Conservation (phyloP, 805 yeast species). For the Metschnikowia kofuensis region DNA sequence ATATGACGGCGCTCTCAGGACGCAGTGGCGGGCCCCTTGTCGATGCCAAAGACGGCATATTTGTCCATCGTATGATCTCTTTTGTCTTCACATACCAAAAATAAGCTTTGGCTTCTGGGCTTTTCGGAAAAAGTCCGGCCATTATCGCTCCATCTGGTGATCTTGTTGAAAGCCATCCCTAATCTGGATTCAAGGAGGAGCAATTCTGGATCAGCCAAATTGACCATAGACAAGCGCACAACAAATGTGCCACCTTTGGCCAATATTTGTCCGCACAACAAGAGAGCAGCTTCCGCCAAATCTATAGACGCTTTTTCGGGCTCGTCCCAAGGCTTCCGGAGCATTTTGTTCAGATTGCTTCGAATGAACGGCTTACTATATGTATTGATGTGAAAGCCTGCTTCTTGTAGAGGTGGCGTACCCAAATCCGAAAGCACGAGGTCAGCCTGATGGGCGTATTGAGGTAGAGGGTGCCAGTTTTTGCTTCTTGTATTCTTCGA, state of each 20-base stretch:
- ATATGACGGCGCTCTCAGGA: too few species aligned
- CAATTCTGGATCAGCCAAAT: constrained; percentile 29
- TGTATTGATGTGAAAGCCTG: constrained; percentile 39
- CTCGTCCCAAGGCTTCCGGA: constrained; percentile 25
- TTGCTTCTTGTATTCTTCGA: too few species aligned
- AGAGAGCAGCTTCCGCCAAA: constrained; percentile 39
- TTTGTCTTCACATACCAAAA: constrained; percentile 27
- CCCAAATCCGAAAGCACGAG: constrained; percentile 36
- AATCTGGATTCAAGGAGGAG: constrained; percentile 24
- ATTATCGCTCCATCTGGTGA: constrained; percentile 19
- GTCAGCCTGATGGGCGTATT: constrained; percentile 28
- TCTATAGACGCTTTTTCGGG: constrained; percentile 33
- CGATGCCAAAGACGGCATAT: constrained; percentile 14
- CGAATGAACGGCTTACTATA: constrained; percentile 34
- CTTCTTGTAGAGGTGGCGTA: constrained; percentile 32
- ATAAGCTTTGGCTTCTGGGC: constrained; percentile 19
- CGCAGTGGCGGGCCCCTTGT: neutral
- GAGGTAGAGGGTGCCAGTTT: neutral
- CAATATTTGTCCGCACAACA: constrained; percentile 28
- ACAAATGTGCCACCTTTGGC: constrained; percentile 31
- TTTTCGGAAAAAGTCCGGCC: constrained; percentile 4
- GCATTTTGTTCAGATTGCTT: constrained; percentile 22
- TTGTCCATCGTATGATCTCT: constrained; percentile 10
- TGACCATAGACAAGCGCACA: constrained; percentile 26
- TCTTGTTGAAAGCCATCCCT: constrained; percentile 25